Evolutionary conservation across 1,139 yeast genomes (phyloP).

Genomic region (Saccharomycopsis crataegensis): DNA sequence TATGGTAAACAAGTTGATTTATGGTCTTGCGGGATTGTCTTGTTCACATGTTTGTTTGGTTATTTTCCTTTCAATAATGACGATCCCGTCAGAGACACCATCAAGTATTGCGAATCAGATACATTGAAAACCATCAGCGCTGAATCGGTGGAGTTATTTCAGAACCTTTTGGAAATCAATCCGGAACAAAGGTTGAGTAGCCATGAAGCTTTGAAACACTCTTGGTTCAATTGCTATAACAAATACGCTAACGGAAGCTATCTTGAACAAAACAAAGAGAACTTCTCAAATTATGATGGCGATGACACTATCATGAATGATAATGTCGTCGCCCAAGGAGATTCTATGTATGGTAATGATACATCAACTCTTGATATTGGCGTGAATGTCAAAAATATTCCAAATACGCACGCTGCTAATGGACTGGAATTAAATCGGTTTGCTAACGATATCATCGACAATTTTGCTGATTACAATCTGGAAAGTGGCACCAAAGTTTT

Average conservation of each 20-base stretch:
- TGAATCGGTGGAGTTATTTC: not conserved
- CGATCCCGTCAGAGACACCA: conserved; percentile 70
- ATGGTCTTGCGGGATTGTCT: conserved; percentile 74
- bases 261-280: not conserved
- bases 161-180: conserved; percentile 48
- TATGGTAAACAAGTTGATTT: conserved; percentile 68
- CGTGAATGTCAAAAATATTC: not conserved
- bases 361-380: not conserved
- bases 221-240: conserved; percentile 42
- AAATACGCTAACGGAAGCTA: not conserved
- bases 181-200: conserved; percentile 48
- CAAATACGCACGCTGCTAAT: not conserved
- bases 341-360: not conserved
- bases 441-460: not conserved
- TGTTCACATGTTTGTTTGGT: conserved; percentile 74
- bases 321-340: not conserved
- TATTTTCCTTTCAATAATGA: conserved; percentile 84
- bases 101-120: conserved; percentile 49
- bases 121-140: not conserved
- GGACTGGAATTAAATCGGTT: not conserved
- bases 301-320: not conserved
- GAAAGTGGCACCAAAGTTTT: no score
- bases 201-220: conserved; percentile 43
- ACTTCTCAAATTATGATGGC: not conserved
- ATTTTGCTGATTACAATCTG: not conserved